Percentiles rank a stretch among this genome's conserved stretches.
These are phyloP conservation scores for Euphorbia tirucalli DNA, from an alignment of 345 rosid species.

Conservation along the genomic window DNA sequence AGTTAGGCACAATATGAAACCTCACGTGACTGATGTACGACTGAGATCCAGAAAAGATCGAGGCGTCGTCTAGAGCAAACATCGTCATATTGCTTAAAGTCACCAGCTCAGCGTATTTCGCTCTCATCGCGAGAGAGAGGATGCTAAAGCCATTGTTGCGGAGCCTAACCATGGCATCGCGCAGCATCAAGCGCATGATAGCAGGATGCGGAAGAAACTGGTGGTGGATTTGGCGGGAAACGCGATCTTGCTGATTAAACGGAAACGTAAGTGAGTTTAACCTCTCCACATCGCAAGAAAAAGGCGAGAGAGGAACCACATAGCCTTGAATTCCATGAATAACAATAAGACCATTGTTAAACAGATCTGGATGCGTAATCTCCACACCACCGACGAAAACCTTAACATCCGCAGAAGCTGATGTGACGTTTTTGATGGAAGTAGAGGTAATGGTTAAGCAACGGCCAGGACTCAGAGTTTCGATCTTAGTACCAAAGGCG, in stretches of 20 bases:
- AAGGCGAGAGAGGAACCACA: conserved; percentile 57
- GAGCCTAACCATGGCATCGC: conserved; percentile 56
- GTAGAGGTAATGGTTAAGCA: conserved; percentile 56
- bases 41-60: conserved; percentile 56
- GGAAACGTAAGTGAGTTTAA: conserved; percentile 47
- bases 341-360: conserved; percentile 55
- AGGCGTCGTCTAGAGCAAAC: conserved; percentile 53
- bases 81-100: conserved; percentile 48
- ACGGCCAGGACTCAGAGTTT: conserved; percentile 55
- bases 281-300: conserved; percentile 56
- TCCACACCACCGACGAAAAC: conserved; percentile 57
- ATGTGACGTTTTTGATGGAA: conserved; percentile 24
- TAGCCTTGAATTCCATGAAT: conserved; percentile 65
- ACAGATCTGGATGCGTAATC: conserved; percentile 61
- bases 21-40: conserved; percentile 43
- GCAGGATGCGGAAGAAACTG: conserved; percentile 31
- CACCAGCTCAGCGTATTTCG: conserved; percentile 52
- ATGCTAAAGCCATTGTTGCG: conserved; percentile 58
- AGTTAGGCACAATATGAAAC: conserved; percentile 61
- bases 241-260: conserved; percentile 13
- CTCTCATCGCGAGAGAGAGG: conserved; percentile 51
- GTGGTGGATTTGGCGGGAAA: conserved; percentile 3
- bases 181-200: conserved; percentile 58
- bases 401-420: conserved; percentile 17
- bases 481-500: conserved; percentile 55